A percentile compares a stretch with the other conserved stretches of the same genome.
Conservation (phyloP, 1,139 yeast species). For the Diutina sp. region DNA sequence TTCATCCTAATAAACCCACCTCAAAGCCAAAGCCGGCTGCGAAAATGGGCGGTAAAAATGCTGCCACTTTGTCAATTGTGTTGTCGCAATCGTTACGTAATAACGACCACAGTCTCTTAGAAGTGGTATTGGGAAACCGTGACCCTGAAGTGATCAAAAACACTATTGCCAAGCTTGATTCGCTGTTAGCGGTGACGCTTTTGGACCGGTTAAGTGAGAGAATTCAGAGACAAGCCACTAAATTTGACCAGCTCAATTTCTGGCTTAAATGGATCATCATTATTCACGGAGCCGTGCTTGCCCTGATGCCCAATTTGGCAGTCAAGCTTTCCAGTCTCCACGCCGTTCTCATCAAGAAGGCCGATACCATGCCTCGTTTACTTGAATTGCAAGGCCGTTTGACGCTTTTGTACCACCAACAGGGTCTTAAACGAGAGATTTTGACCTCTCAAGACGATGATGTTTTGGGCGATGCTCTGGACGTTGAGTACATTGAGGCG, state of each 20-base stretch:
- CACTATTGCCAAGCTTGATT: conserved; percentile 58
- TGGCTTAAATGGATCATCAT: conserved; percentile 95
- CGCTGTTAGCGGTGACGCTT: conserved; percentile 59
- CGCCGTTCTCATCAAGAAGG: conserved; percentile 61
- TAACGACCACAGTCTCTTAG: conserved; percentile 60
- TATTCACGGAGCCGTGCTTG: conserved; percentile 72
- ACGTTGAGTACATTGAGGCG: conserved; percentile 30
- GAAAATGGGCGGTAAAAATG: conserved; percentile 24
- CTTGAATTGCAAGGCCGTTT: conserved; percentile 76
- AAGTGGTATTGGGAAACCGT: conserved; percentile 64
- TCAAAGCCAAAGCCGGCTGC: conserved; percentile 12
- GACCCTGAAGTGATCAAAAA: conserved; percentile 65
- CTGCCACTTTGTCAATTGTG: conserved; percentile 55
- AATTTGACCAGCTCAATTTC: conserved; percentile 64
- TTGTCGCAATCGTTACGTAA: conserved; percentile 61
- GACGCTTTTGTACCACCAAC: conserved; percentile 58
- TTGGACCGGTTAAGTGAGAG: conserved; percentile 79
- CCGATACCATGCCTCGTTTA: conserved; percentile 65
- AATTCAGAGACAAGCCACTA: conserved; percentile 48
- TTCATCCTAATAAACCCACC: conserved; percentile 7
- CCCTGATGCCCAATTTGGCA: conserved; percentile 57
- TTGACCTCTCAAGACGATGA: conserved; percentile 9
- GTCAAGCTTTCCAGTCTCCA: conserved; percentile 65
- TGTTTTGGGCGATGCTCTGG: conserved; percentile 13
- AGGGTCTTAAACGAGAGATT: conserved; percentile 51